Evolutionary conservation across 352 stramenopile species (phyloP).

Genomic region (Globisporangium barbulae): DNA sequence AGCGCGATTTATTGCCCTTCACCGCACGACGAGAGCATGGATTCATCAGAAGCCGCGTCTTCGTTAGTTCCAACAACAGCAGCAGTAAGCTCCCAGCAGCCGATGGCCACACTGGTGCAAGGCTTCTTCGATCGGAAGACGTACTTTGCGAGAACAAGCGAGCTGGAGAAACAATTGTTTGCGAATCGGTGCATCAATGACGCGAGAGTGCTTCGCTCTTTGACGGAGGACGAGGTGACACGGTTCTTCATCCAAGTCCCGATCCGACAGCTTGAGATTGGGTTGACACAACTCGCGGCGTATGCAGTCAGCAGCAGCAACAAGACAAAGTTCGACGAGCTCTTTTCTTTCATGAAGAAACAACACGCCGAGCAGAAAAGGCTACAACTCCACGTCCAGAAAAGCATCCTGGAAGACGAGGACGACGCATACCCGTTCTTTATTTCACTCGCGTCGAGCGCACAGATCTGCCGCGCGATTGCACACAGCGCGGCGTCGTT

Average conservation of each 20-base stretch:
- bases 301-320: slow-evolving; percentile 12
- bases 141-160: slow-evolving; percentile 63
- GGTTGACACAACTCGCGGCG: slow-evolving; percentile 21
- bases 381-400: slow-evolving; percentile 1
- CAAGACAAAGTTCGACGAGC: slow-evolving; percentile 9
- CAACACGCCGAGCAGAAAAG: slow-evolving; percentile 6
- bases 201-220: slow-evolving; percentile 27
- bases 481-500: slow-evolving; percentile 43
- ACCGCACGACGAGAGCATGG: not conserved
- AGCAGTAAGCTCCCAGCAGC: not conserved
- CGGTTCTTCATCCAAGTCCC: slow-evolving; percentile 46
- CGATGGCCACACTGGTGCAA: slow-evolving; percentile 57
- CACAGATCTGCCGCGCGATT: slow-evolving; percentile 74
- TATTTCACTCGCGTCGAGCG: slow-evolving; percentile 53
- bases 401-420: slow-evolving; percentile 24
- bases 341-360: slow-evolving; percentile 14
- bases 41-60: not conserved
- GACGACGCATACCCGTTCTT: slow-evolving; percentile 45
- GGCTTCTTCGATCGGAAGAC: slow-evolving; percentile 52
- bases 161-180: slow-evolving; percentile 47
- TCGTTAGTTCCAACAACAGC: not conserved
- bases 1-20: slow-evolving; percentile 51
- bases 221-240: slow-evolving; percentile 44
- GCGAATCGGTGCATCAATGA: slow-evolving; percentile 43
- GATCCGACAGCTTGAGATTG: slow-evolving; percentile 27